Conservation (phyloP, 2,329 filamentous ascomycete genomes). For the Colletotrichum lentis region DNA sequence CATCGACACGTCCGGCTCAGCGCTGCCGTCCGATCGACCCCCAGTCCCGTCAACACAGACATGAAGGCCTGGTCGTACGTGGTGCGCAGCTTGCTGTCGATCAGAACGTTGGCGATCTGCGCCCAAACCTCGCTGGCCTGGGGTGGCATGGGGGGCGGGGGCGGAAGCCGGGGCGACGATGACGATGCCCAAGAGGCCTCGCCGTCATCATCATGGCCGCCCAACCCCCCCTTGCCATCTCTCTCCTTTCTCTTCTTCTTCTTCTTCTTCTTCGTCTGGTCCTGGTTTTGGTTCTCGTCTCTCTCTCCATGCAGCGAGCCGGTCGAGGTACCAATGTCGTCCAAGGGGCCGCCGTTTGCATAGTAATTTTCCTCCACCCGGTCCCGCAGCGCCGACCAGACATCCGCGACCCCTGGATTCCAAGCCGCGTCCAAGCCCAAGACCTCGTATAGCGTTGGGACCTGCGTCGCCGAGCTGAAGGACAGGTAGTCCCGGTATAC, state of each 20-base stretch:
- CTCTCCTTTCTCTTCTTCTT: too few species aligned
- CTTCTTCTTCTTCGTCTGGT: too few species aligned
- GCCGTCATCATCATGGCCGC: too few species aligned
- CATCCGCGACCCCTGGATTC: background rate
- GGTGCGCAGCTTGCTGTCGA: background rate
- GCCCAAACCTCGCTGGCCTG: background rate
- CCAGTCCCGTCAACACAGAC: background rate
- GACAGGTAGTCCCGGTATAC: background rate
- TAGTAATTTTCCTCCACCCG: background rate
- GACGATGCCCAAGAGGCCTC: too few species aligned
- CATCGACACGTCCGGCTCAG: background rate
- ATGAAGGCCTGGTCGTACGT: background rate
- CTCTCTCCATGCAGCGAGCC: background rate
- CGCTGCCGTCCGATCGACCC: background rate
- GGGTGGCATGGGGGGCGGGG: background rate
- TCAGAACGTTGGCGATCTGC: background rate
- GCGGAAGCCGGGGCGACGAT: background rate
- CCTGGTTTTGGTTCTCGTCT: too few species aligned
- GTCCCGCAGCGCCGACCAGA: background rate
- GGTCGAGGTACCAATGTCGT: background rate
- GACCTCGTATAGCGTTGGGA: background rate
- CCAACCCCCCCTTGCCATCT: background rate
- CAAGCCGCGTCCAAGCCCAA: background rate
- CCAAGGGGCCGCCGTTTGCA: background rate
- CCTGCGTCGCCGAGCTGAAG: background rate